Conservation (phyloP, 169 alveolate species). For the Nephromyces sp. region DNA sequence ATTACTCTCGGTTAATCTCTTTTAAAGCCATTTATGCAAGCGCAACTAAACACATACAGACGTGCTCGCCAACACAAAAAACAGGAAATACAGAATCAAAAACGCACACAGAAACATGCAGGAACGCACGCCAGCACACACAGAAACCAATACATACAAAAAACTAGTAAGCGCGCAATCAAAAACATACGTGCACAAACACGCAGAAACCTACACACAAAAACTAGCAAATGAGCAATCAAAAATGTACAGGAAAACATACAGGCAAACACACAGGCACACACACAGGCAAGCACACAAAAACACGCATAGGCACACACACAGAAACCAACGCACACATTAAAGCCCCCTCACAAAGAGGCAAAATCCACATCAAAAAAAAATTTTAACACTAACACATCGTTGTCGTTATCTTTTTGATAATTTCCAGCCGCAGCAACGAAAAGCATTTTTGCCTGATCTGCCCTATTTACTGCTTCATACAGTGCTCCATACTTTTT, state of each 20-base stretch:
- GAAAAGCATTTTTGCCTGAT: constrained; percentile 36
- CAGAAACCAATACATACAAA: too few relatives aligned
- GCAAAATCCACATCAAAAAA: too few relatives aligned
- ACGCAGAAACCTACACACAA: neutral
- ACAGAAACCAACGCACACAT: too few relatives aligned
- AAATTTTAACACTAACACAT: constrained; percentile 12
- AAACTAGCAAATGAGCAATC: neutral
- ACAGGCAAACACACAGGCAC: neutral
- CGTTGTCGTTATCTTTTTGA: constrained; percentile 35
- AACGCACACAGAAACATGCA: too few relatives aligned
- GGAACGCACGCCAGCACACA: too few relatives aligned
- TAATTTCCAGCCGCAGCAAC: constrained; percentile 45
- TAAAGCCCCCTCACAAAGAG: too few relatives aligned
- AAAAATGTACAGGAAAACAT: neutral
- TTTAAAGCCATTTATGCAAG: neutral
- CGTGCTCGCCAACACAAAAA: neutral
- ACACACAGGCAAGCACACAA: neutral
- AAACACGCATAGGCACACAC: too few relatives aligned
- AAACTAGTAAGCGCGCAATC: too few relatives aligned
- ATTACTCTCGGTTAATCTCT: neutral
- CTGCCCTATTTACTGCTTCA: constrained; percentile 35
- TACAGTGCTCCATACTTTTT: constrained; percentile 37
- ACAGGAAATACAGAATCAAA: too few relatives aligned
- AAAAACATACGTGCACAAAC: too few relatives aligned
- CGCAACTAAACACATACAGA: neutral